Percentiles rank a stretch among this genome's conserved stretches.
Conservation (phyloP, 2,329 filamentous ascomycete species). For the Pseudogymnoascus sp. region DNA sequence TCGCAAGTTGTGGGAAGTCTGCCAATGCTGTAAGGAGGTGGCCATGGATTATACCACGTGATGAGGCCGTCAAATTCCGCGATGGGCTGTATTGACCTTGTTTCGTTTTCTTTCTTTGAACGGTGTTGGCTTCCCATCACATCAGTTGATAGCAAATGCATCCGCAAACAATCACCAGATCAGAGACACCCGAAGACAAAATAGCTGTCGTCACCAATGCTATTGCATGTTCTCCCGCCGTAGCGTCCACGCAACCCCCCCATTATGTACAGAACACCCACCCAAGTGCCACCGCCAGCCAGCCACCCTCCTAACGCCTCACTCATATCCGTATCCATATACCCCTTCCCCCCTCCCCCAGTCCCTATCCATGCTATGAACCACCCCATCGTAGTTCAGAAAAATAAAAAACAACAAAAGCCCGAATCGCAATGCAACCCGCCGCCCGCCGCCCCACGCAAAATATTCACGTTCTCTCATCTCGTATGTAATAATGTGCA, state of each 20-base stretch:
- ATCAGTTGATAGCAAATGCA: neutral
- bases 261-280: neutral
- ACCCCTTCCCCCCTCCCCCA: neutral
- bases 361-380: conserved; percentile 4
- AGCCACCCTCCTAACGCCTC: neutral
- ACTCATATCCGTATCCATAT: conserved; percentile 6
- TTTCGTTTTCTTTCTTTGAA: neutral
- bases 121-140: neutral
- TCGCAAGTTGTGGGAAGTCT: neutral
- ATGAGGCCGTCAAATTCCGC: neutral
- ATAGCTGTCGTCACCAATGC: neutral
- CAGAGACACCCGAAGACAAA: neutral
- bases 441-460: neutral
- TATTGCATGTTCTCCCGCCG: neutral
- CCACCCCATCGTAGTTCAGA: neutral
- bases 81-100: neutral
- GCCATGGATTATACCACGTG: neutral
- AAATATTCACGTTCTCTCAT: neutral
- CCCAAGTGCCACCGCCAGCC: conserved; percentile 1
- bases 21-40: neutral
- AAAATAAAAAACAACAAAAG: neutral
- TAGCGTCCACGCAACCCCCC: neutral
- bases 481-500: conserved; percentile 3
- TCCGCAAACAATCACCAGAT: neutral
- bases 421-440: neutral